Percentiles rank a stretch among this genome's conserved stretches.
Evolutionary conservation across 805 yeast genomes (phyloP).

Genomic region (Cyberlindnera saturnus): DNA sequence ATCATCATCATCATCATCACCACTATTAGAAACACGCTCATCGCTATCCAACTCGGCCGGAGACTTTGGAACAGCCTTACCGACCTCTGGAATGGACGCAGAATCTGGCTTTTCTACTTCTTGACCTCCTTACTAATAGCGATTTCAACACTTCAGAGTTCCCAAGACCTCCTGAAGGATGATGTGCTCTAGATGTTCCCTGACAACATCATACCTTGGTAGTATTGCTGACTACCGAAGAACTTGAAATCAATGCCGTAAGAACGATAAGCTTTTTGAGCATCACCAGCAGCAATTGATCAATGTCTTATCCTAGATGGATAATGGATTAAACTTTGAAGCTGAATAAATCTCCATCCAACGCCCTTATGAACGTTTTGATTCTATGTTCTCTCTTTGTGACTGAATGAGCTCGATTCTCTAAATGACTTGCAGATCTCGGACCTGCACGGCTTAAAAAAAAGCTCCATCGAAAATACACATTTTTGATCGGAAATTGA

Average conservation of each 20-base stretch:
- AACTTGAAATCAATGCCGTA: slow-evolving; percentile 72
- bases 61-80: slow-evolving; percentile 60
- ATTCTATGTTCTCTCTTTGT: no score
- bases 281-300: slow-evolving; percentile 49
- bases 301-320: no score
- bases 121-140: slow-evolving; percentile 75
- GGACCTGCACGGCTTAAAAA: no score
- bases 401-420: no score
- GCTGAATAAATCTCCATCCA: no score
- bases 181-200: slow-evolving; percentile 68
- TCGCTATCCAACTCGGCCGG: slow-evolving; percentile 38
- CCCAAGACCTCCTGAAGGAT: slow-evolving; percentile 59
- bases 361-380: no score
- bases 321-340: no score
- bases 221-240: slow-evolving; percentile 71
- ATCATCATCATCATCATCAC: slow-evolving; percentile 39
- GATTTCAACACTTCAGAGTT: slow-evolving; percentile 46
- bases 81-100: slow-evolving; percentile 56
- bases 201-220: slow-evolving; percentile 79
- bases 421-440: no score
- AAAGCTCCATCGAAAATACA: no score
- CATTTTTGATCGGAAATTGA: no score
- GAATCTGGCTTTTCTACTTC: slow-evolving; percentile 56
- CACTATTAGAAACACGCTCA: slow-evolving; percentile 28
- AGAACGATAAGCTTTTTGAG: slow-evolving; percentile 50